Evolutionary conservation across 2,329 filamentous ascomycete genomes (phyloP).

Genomic region (Chlorencoelia australis): DNA sequence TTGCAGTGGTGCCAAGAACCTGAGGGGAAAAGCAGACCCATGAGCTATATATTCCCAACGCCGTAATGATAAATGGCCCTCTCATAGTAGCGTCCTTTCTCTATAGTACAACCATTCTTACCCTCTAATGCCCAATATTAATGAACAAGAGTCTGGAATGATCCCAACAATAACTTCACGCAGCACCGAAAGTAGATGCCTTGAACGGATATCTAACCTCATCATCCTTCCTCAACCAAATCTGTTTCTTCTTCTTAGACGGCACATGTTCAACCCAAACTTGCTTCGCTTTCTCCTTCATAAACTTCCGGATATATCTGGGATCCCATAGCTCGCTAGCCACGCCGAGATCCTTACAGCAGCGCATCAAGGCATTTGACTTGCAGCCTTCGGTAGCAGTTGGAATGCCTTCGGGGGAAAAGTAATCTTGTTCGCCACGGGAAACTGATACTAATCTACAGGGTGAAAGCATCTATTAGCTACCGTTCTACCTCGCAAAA

Average conservation of each 20-base stretch:
- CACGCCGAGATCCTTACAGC: constrained; percentile 95
- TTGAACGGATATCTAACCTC: constrained; percentile 55
- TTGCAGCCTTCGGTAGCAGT: constrained; percentile 96
- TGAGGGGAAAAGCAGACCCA: too few species aligned
- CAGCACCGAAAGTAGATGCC: constrained; percentile 30
- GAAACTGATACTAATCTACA: constrained; percentile 80
- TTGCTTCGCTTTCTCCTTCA: constrained; percentile 64
- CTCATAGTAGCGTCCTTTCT: too few species aligned
- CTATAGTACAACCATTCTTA: too few species aligned
- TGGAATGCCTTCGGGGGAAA: constrained; percentile 78
- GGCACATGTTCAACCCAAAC: constrained; percentile 79
- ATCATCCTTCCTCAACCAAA: constrained; percentile 80
- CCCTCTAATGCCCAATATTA: too few species aligned
- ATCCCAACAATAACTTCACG: too few species aligned
- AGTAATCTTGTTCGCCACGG: constrained; percentile 90
- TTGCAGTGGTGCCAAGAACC: too few species aligned
- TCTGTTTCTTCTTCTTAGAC: constrained; percentile 82
- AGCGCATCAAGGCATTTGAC: constrained; percentile 94
- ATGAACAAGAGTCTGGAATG: too few species aligned
- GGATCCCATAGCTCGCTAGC: constrained; percentile 97
- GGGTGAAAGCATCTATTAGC: constrained; percentile 9
- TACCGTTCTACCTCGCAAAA: neutral
- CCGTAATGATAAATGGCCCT: too few species aligned
- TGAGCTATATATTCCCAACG: too few species aligned
- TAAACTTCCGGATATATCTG: constrained; percentile 75